These are phyloP conservation scores for Globisporangium spiculum DNA, from an alignment of 352 stramenopile genomes.

Conservation along the genomic window DNA sequence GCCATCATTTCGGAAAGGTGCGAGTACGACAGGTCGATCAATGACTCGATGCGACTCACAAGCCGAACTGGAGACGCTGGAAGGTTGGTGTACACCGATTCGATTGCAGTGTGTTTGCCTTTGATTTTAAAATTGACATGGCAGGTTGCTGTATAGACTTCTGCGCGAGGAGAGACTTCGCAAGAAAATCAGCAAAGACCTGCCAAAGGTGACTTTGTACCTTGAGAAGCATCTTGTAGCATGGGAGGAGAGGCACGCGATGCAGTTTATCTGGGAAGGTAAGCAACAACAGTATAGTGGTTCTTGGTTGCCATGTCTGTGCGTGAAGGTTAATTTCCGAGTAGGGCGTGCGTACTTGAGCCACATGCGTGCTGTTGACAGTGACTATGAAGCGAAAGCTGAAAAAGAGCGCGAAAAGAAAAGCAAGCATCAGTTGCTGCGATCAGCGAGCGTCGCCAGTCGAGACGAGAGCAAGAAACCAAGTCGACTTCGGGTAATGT, in stretches of 20 bases:
- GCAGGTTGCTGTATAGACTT: constrained; percentile 10
- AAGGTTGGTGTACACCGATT: constrained; percentile 8
- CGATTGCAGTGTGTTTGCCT: background rate
- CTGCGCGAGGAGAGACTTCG: constrained; percentile 35
- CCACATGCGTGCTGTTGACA: constrained; percentile 24
- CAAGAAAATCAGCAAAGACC: constrained; percentile 34
- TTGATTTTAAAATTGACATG: background rate
- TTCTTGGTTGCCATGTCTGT: background rate
- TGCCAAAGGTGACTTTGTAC: constrained; percentile 41
- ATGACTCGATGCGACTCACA: constrained; percentile 20
- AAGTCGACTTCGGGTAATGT: constrained; percentile 15
- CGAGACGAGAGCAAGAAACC: constrained; percentile 10
- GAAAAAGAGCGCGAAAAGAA: constrained; percentile 19
- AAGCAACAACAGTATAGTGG: background rate
- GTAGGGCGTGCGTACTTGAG: constrained; percentile 36
- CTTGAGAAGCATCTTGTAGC: constrained; percentile 33
- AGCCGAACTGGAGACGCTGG: constrained; percentile 18
- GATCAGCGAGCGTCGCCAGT: background rate
- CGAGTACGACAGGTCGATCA: constrained; percentile 28
- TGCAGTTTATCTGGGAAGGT: constrained; percentile 42
- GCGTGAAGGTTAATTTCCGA: background rate
- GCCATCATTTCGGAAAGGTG: constrained; percentile 34
- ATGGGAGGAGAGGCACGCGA: constrained; percentile 34
- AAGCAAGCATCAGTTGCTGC: constrained; percentile 7
- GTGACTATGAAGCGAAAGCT: constrained; percentile 20